Conservation (phyloP, 23 red algal genomes). For the Gracilaria caudata region DNA sequence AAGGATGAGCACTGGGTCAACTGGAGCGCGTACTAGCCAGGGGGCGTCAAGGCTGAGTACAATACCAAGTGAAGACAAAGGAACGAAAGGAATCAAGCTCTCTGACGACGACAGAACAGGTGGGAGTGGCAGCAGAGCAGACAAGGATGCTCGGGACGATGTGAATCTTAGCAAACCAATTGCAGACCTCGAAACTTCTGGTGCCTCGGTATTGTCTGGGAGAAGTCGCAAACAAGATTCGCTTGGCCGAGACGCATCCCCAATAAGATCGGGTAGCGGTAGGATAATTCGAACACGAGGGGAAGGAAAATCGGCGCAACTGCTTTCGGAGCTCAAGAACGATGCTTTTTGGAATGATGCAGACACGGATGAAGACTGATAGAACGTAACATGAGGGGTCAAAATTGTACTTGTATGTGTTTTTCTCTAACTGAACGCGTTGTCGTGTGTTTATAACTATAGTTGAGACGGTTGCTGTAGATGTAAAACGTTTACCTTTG, state of each 20-base stretch:
- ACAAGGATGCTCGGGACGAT: background rate
- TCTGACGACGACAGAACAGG: background rate
- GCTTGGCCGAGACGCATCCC: background rate
- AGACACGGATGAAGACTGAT: conserved; percentile 43
- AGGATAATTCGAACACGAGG: background rate
- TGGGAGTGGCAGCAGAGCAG: background rate
- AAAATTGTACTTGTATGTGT: background rate
- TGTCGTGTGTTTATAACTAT: background rate
- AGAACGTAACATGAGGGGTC: background rate
- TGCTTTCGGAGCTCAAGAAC: conserved; percentile 21
- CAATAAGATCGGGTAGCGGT: background rate
- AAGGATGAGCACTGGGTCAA: conserved; percentile 2
- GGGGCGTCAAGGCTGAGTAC: background rate
- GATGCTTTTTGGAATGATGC: conserved; percentile 60
- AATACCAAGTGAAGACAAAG: background rate
- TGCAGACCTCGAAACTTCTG: background rate
- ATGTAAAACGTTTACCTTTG: background rate
- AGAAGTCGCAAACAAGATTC: background rate
- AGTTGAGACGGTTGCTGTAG: background rate
- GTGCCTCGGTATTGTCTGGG: background rate
- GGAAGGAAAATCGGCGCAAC: background rate
- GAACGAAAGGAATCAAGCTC: background rate
- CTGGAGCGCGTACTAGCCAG: background rate
- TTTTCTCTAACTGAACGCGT: conserved; percentile 13
- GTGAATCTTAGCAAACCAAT: background rate